A percentile compares a stretch with the other conserved stretches of the same genome.
These are phyloP conservation scores for Phytophthora pseudosyringae DNA, from an alignment of 352 stramenopile species.

Conservation along the genomic window DNA sequence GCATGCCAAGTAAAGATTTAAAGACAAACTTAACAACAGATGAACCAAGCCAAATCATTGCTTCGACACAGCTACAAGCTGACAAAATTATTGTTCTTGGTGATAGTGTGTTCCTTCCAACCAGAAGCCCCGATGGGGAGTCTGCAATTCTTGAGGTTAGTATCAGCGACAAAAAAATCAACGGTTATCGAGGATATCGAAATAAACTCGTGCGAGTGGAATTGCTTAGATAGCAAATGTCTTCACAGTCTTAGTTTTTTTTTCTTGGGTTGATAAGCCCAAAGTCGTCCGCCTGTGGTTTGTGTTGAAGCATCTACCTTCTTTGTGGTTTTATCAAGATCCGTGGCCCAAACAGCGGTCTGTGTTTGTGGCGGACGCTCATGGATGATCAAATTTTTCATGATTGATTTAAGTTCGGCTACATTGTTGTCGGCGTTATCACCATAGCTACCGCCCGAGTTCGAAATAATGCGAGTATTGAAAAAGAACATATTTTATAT, in stretches of 20 bases:
- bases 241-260: too few relatives aligned
- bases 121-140: neutral
- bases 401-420: too few relatives aligned
- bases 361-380: neutral
- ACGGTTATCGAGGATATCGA: neutral
- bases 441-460: too few relatives aligned
- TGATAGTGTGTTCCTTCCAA: slow-evolving; percentile 6
- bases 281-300: too few relatives aligned
- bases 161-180: neutral
- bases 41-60: slow-evolving; percentile 12
- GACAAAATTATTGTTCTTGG: slow-evolving; percentile 7
- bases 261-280: neutral
- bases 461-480: neutral
- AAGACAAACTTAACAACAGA: slow-evolving; percentile 13
- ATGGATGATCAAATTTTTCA: neutral
- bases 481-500: neutral
- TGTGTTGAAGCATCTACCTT: neutral
- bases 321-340: neutral
- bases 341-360: neutral
- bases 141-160: slow-evolving; percentile 1
- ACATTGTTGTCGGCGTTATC: too few relatives aligned
- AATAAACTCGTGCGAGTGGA: slow-evolving; percentile 1
- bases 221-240: too few relatives aligned
- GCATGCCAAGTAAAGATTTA: neutral
- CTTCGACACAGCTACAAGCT: slow-evolving; percentile 1